phyloP scores from a whole-genome alignment of 208 protist species.

The Phytomonas serpens region DNA sequence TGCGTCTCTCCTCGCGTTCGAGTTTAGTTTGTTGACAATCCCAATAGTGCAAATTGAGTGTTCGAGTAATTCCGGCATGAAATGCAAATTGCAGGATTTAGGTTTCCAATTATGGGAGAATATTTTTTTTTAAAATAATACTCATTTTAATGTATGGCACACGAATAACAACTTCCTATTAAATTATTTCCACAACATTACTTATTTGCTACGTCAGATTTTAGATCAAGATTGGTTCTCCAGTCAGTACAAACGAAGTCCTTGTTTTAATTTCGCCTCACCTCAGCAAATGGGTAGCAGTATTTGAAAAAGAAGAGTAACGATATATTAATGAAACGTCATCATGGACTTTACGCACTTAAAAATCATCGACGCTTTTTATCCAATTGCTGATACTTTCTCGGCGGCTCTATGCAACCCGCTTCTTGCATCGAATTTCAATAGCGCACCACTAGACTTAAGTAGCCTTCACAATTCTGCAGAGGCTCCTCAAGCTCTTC shows the following conservation, averaged over 20 bases:
- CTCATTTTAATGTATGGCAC: not conserved
- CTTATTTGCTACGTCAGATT: not conserved
- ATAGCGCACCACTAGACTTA: not conserved
- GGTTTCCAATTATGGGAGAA: not conserved
- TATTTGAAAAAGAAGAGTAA: not conserved
- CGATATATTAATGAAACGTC: not conserved
- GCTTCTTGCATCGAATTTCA: not conserved
- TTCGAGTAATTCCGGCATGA: not conserved
- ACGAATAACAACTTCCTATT: not conserved
- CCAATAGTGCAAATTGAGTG: not conserved
- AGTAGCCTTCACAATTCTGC: not conserved
- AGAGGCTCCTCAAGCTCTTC: not conserved
- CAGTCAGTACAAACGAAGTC: not conserved
- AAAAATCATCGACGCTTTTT: not conserved
- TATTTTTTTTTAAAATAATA: not conserved
- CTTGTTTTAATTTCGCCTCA: not conserved
- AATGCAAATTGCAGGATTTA: not conserved
- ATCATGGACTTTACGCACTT: not conserved
- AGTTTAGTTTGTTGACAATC: not conserved
- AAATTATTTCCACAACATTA: not conserved
- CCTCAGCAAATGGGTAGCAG: not conserved
- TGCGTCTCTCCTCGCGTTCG: not conserved
- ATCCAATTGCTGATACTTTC: not conserved
- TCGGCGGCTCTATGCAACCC: not conserved
- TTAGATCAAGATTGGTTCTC: not conserved